Evolutionary conservation across 2,329 filamentous ascomycete species (phyloP), one percentile per base, ranked within the genome.

Genomic region (Zasmidium cellare): DNA sequence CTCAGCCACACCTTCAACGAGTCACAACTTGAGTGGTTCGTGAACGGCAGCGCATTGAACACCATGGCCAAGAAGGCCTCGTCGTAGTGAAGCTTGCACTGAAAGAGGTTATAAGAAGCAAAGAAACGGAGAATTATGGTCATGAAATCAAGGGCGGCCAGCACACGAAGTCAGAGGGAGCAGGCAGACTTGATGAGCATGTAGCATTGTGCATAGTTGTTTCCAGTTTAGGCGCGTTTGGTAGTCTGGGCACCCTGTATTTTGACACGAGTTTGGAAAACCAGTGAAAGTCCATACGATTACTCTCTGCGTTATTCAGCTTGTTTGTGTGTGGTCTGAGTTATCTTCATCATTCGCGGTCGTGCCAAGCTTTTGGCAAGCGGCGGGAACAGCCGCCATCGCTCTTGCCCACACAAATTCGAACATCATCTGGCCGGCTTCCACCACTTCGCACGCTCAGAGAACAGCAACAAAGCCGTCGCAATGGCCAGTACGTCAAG

Each of bases 1-100:
- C 87, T 99, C 69, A 84, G 84, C 67, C 94, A 99, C 82, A 99
- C 94, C 66, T 99, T 96, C 88, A 99, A 99, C 84, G 91, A 91
- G 76, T 87, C 90, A 69, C 94, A 99, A 83, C 89, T 99, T 64
- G 89, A 97, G 81, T 99, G 94, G 94, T 99, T 99, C 86, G 92
- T 92, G 85, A 96, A 97, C 77, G 94, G 94, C 67, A 92, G 88
- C 73, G 94, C 94, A 56, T 84, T 99, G 67, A 99, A 99, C 87
- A 97, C 92, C 70, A 99, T 99, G 93, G 92, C 93, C 68, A 96
- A 94, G 87, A 61, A 69, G 44, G 60, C 60, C 3, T 51, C 46
- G 45, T 53, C 56, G 41, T 58, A 58, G 47, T 64, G n/a, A 64
- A 56, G 50, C 31, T 45, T 18, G n/a, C 38, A 51, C 5, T 35